Base-by-base conservation (phyloP, 169 alveolate genomes). In the Plasmodium cynomolgi region DNA sequence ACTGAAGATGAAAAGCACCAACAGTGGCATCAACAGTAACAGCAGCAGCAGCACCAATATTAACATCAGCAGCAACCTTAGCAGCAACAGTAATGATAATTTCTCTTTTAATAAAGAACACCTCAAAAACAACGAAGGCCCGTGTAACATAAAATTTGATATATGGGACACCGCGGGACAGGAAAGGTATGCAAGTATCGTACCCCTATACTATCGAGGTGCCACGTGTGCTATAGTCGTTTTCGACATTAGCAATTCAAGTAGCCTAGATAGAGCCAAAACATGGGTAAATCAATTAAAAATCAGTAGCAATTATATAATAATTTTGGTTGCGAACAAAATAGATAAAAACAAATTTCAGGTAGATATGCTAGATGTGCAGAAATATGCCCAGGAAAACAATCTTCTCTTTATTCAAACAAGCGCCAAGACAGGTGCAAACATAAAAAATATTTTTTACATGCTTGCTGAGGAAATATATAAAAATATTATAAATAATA, bases 111-210 rank as follows among this genome's bases (percentile, higher is more conserved):
- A 83, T 58, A 74, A 83, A 8, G 91, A 83, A 83, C 62, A 82
- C 41, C 37, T 31, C 20, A 82, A 82, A 82, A 47, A 33, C 29
- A 82, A 47, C 62, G 90, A 94, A 58, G 83, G 93, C 33, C 75
- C 88, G 20, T 90, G 90, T 47, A 81, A 94, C 54, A 96, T 98
- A 74, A 97, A 97, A 84, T 95, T 97, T 83, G 98, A 97, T 90
- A 97, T 98, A 73, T 98, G 99, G 98, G 99, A 98, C 95, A 98
- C 99, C 7, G 99, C 99, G 23, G 99, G 99, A 33, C 97, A 98
- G 95, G 99, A 98, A 92, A 95, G 98, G 88, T 97, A 96, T 79
- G 96, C 97, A 92, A 90, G 98, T 62, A 95, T 98, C 93, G 97
- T 98, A 33, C 98, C 98, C 47, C 93, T 94, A 73, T 98, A 97